Evolutionary conservation across 257 asterid species (phyloP).

Genomic region (Solanum rostratum): DNA sequence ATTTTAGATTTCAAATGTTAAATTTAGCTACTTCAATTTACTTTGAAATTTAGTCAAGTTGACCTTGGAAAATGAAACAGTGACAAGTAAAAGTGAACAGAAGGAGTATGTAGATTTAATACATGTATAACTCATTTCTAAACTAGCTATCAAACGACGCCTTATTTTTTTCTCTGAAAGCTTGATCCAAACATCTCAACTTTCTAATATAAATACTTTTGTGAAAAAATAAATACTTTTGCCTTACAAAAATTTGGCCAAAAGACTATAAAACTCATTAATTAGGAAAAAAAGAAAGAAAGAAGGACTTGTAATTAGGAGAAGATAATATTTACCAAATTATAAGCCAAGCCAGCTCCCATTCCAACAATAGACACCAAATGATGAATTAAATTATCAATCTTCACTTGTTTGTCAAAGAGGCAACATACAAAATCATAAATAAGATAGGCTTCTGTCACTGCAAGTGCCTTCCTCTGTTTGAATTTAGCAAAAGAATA

Average conservation of each 20-base stretch:
- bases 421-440: constrained; percentile 70
- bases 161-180: not conserved
- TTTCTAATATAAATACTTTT: too few species aligned
- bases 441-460: constrained; percentile 41
- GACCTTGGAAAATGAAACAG: too few species aligned
- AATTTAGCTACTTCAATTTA: too few species aligned
- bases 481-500: not conserved
- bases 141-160: too few species aligned
- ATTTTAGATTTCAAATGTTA: too few species aligned
- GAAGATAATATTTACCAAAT: constrained; percentile 31
- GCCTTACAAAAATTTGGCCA: not conserved
- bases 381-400: constrained; percentile 66
- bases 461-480: constrained; percentile 65
- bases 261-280: not conserved
- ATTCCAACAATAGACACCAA: constrained; percentile 61
- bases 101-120: too few species aligned
- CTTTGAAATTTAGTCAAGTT: too few species aligned
- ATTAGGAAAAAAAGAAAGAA: not conserved
- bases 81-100: too few species aligned
- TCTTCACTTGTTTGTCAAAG: constrained; percentile 38
- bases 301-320: not conserved
- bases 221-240: not conserved
- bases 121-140: too few species aligned
- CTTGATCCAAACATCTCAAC: not conserved
- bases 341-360: constrained; percentile 61